Base-by-base conservation (phyloP, 805 yeast species). In the Jamesozyma rosinii region DNA sequence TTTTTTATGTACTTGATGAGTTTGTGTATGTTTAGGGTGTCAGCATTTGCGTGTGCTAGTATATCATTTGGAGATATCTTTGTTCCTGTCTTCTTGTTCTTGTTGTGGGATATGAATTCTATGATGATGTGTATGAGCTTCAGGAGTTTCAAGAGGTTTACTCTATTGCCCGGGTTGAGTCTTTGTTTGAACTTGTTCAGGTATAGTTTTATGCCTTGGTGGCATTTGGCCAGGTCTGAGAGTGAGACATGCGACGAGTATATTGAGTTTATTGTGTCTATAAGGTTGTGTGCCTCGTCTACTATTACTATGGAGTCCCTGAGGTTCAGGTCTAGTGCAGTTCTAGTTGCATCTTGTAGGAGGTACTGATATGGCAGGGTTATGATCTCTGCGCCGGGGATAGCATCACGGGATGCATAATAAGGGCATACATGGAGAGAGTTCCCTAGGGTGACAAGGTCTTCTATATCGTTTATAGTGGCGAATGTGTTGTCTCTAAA, bases 261-360 rank as follows among this genome's bases (percentile, higher is more conserved):
- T 48, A 90, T 65, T 2, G 82, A 65, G 1, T 81, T 74, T 2
- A 89, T 76, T 0, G 89, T 79, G 51, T 88, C 96, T 24, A 87
- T 57, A 35, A 89, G 64, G 57, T 89, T 89, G 57, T 89, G 97
- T 0, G 97, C 97, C 58, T 89, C 97, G 59, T 89, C 97, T 22
- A 89, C 79, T 4, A 90, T 74, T 0, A 90, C 77, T 2, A 89
- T 72, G 1, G 89, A 71, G 44, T 77, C 74, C 41, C 72, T 71
- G 9, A 89, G 54, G 34, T 79, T 70, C 5, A 89, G 56, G 1
- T 76, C 75, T 35, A 88, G 56, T 0, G 77, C 67, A 4, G 70
- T 70, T 51, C 96, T 68, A 0, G 92, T 67, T 11, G 70, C 70
- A 47, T 81, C 83, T 0, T 86, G 64, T 9, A 70, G 49, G 13